Conservation (phyloP, 1,284 basidiomycete genomes). For the Gomphus bonarii region DNA sequence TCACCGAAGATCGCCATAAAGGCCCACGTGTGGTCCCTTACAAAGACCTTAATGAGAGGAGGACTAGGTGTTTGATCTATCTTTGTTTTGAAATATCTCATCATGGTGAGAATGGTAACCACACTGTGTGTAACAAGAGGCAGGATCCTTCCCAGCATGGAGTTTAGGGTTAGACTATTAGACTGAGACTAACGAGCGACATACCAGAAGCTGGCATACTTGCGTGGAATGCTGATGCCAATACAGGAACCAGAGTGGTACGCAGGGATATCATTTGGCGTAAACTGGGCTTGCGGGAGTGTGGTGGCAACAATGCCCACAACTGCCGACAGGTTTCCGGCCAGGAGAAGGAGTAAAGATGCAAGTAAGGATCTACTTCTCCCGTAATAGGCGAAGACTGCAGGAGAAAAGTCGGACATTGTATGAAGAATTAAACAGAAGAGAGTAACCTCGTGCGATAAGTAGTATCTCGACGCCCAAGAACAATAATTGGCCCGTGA, state of each 20-base stretch:
- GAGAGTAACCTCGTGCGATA: neutral
- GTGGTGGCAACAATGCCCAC: neutral
- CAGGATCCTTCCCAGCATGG: neutral
- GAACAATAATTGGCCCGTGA: conserved; percentile 3
- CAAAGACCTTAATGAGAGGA: neutral
- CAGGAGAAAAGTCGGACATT: neutral
- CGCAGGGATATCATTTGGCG: neutral
- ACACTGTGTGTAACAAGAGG: neutral
- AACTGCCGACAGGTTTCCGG: neutral
- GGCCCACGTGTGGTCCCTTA: neutral
- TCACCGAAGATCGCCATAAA: neutral
- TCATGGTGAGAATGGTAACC: neutral
- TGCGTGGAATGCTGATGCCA: neutral
- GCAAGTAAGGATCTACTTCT: neutral
- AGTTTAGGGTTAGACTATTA: neutral
- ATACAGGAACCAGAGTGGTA: conserved; percentile 1
- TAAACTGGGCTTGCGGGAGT: neutral
- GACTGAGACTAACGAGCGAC: neutral
- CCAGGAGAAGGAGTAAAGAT: neutral
- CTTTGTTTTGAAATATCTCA: neutral
- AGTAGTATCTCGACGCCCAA: conserved; percentile 1
- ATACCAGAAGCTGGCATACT: neutral
- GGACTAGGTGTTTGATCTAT: neutral
- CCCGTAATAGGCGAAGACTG: conserved; percentile 4
- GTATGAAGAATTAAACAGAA: neutral